Conservation (phyloP, 73 alveolate species). For the Paramecium octaurelia region DNA sequence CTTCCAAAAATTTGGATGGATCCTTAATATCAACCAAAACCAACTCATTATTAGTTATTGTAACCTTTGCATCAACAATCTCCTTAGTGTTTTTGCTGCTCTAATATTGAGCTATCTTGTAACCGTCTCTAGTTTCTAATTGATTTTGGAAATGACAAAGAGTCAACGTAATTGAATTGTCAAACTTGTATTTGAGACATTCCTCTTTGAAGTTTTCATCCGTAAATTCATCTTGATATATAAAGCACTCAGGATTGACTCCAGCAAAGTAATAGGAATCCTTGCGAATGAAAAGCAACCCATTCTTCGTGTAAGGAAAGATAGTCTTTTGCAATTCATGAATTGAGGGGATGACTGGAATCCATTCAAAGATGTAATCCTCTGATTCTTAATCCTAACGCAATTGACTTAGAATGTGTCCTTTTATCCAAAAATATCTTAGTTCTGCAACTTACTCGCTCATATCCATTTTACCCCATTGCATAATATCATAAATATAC, state of each 20-base stretch:
- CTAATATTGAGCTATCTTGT: background rate
- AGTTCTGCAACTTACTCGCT: constrained; percentile 34
- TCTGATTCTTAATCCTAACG: background rate
- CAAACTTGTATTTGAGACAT: background rate
- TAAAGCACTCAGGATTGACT: constrained; percentile 19
- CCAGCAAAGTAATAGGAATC: constrained; percentile 6
- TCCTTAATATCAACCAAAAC: background rate
- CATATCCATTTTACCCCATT: constrained; percentile 34
- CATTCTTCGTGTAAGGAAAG: background rate
- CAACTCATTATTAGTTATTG: background rate
- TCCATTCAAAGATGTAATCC: constrained; percentile 20
- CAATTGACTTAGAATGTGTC: background rate
- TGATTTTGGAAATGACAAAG: background rate
- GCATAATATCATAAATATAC: background rate
- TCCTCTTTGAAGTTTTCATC: background rate
- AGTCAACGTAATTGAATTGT: background rate
- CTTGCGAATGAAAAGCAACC: background rate
- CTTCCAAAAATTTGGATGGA: constrained; percentile 17
- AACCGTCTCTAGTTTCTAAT: background rate
- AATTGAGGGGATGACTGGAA: background rate
- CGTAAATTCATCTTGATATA: constrained; percentile 21
- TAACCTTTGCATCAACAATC: background rate
- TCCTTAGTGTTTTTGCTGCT: background rate
- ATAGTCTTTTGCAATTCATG: background rate
- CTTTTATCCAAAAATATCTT: constrained; percentile 34